Percentiles rank a stretch among this genome's conserved stretches.
Conservation (phyloP, 2,329 filamentous ascomycete species). For the Epichloe scottii region DNA sequence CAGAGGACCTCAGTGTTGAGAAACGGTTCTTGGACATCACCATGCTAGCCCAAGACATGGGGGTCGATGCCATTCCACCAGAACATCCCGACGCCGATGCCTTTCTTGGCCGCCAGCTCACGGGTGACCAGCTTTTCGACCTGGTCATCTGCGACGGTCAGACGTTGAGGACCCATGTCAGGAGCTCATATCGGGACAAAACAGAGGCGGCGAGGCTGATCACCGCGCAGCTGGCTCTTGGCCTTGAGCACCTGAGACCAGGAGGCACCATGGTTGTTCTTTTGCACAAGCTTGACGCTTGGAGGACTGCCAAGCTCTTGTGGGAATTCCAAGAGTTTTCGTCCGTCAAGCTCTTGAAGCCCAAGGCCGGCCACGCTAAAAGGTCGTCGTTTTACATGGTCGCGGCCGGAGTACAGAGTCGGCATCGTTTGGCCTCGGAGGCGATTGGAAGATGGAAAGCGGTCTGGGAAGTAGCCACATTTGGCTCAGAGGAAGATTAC, state of each 20-base stretch:
- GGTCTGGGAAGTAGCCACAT: conserved; percentile 26
- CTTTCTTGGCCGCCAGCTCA: conserved; percentile 15
- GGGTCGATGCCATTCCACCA: conserved; percentile 17
- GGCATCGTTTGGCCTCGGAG: conserved; percentile 16
- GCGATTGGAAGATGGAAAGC: conserved; percentile 28
- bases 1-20: conserved; percentile 6
- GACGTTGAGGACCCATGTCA: conserved; percentile 27
- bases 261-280: conserved; percentile 40
- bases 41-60: conserved; percentile 36
- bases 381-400: conserved; percentile 42
- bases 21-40: conserved; percentile 32
- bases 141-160: conserved; percentile 36
- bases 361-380: conserved; percentile 23
- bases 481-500: conserved; percentile 19
- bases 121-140: conserved; percentile 20
- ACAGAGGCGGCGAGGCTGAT: conserved; percentile 25
- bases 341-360: conserved; percentile 31
- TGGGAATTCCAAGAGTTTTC: conserved; percentile 29
- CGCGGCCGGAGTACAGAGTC: conserved; percentile 27
- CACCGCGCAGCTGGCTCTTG: conserved; percentile 29
- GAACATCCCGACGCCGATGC: conserved; percentile 14
- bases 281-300: conserved; percentile 34
- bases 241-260: conserved; percentile 28
- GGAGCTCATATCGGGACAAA: conserved; percentile 18
- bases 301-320: conserved; percentile 24